These are phyloP conservation scores for Mytilinidion resinicola DNA, from an alignment of 495 filamentous ascomycete species.

Conservation along the genomic window DNA sequence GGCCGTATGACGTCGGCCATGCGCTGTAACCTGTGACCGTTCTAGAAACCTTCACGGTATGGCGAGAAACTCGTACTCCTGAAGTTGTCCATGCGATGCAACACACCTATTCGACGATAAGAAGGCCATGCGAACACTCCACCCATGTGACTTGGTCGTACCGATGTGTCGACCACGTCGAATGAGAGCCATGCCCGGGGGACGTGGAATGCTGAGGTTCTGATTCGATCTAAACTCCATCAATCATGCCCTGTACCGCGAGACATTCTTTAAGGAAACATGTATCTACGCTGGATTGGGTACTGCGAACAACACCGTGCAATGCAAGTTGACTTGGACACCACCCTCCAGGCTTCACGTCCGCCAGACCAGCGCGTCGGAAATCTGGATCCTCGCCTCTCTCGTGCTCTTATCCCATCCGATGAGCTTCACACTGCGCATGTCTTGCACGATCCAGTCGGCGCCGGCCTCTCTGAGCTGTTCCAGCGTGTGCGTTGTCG, in stretches of 20 bases:
- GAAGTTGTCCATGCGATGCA: constrained; percentile 26
- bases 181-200: neutral
- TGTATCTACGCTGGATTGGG: too few relatives aligned
- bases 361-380: constrained; percentile 32
- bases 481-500: constrained; percentile 72
- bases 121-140: neutral
- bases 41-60: constrained; percentile 23
- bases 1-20: constrained; percentile 20
- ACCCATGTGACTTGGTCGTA: neutral
- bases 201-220: neutral
- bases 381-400: constrained; percentile 35
- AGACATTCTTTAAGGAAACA: neutral
- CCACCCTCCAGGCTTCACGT: neutral
- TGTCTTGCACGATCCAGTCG: constrained; percentile 81
- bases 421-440: constrained; percentile 54
- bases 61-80: constrained; percentile 14
- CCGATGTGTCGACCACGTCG: neutral
- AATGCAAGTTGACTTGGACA: too few relatives aligned
- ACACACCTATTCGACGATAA: constrained; percentile 12
- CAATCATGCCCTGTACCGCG: neutral
- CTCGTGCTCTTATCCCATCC: constrained; percentile 32
- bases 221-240: neutral
- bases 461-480: constrained; percentile 66
- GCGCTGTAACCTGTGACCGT: constrained; percentile 28
- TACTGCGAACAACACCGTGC: too few relatives aligned